phyloP scores from a whole-genome alignment of 2,329 filamentous ascomycete species.

The Neophaeococcomyces mojaviensis region DNA sequence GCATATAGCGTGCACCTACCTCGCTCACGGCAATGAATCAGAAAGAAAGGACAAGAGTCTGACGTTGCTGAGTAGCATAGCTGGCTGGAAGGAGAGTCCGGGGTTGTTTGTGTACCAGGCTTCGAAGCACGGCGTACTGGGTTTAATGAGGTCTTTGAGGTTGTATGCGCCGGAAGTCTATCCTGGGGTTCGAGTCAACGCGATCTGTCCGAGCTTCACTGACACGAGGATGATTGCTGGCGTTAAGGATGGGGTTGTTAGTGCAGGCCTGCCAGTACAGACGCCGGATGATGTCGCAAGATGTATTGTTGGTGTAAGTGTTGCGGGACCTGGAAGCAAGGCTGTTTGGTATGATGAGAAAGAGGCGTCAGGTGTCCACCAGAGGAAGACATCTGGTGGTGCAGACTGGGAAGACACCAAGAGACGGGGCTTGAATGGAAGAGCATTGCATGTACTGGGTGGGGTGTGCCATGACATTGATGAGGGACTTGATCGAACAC shows the following conservation, averaged over 20 bases:
- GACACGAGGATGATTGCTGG: conserved; percentile 31
- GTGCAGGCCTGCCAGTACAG: conserved; percentile 34
- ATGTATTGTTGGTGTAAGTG: conserved; percentile 12
- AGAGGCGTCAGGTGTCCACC: neutral
- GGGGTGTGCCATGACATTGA: conserved; percentile 40
- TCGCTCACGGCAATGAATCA: conserved; percentile 33
- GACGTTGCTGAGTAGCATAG: conserved; percentile 39
- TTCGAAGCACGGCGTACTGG: conserved; percentile 45
- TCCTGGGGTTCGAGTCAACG: conserved; percentile 37
- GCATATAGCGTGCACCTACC: conserved; percentile 44
- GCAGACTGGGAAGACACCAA: neutral
- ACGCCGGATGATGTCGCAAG: conserved; percentile 33
- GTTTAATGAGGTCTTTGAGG: conserved; percentile 41
- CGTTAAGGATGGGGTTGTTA: conserved; percentile 30
- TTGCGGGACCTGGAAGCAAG: conserved; percentile 8
- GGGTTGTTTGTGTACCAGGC: conserved; percentile 42
- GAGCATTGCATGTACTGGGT: conserved; percentile 37
- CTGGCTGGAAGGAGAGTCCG: conserved; percentile 43
- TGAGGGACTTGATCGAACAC: conserved; percentile 33
- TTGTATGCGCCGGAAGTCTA: conserved; percentile 19
- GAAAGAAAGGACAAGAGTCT: conserved; percentile 34
- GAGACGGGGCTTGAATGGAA: conserved; percentile 30
- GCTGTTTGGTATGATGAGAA: conserved; percentile 3
- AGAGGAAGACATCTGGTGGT: neutral
- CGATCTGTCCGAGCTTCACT: conserved; percentile 40